A percentile compares a stretch with the other conserved stretches of the same genome.
Conservation (phyloP, 345 rosid genomes). For the Murraya koenigii region DNA sequence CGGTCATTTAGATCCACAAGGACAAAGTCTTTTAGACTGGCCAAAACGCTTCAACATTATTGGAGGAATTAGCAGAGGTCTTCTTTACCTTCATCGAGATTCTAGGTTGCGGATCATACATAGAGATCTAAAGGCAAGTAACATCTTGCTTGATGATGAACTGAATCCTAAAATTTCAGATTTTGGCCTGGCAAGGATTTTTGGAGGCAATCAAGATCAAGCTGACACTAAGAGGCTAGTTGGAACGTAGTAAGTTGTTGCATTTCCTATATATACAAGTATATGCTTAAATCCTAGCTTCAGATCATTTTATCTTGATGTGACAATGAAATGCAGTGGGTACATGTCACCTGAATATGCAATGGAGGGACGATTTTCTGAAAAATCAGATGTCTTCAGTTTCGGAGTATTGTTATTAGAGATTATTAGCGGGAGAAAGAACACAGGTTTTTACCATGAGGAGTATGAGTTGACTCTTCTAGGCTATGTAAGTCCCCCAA, state of each 20-base stretch:
- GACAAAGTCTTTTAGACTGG: slow-evolving; percentile 10
- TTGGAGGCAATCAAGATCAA: slow-evolving; percentile 20
- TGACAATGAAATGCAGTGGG: slow-evolving; percentile 28
- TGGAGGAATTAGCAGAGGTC: slow-evolving; percentile 23
- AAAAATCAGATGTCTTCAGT: slow-evolving; percentile 48
- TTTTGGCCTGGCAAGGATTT: slow-evolving; percentile 42
- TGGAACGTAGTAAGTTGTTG: slow-evolving; percentile 27
- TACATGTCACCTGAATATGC: slow-evolving; percentile 49
- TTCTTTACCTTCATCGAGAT: slow-evolving; percentile 30
- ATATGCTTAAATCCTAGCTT: neutral
- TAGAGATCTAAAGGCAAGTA: slow-evolving; percentile 36
- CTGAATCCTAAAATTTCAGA: slow-evolving; percentile 35
- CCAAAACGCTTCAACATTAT: slow-evolving; percentile 20
- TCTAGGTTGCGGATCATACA: slow-evolving; percentile 35
- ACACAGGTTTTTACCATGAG: slow-evolving; percentile 24
- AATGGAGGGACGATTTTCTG: slow-evolving; percentile 41
- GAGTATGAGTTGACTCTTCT: slow-evolving; percentile 17
- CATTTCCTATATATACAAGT: neutral
- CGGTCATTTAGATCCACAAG: slow-evolving; percentile 3
- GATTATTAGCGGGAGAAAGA: slow-evolving; percentile 41
- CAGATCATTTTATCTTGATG: neutral
- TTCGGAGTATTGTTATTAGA: slow-evolving; percentile 44
- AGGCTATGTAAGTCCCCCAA: slow-evolving; percentile 27
- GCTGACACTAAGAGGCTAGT: slow-evolving; percentile 25
- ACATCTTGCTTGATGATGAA: slow-evolving; percentile 27